A percentile compares a stretch with the other conserved stretches of the same genome.
Conservation (phyloP, 805 yeast genomes). For the Starmera amethionina region DNA sequence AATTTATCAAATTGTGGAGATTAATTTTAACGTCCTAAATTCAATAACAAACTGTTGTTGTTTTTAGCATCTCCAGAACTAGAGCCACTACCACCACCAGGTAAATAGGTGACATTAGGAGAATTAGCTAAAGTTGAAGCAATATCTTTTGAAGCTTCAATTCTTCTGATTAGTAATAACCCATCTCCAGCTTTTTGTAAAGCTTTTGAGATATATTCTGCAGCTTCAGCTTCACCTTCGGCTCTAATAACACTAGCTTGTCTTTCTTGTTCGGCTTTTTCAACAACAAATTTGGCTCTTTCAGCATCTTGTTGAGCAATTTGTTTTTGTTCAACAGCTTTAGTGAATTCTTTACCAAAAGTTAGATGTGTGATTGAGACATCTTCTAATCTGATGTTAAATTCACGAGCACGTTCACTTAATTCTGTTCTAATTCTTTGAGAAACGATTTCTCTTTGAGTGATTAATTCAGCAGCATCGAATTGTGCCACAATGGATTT, state of each 20-base stretch:
- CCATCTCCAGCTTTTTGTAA: constrained; percentile 94
- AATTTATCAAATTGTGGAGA: neutral
- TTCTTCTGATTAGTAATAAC: constrained; percentile 81
- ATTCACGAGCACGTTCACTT: constrained; percentile 73
- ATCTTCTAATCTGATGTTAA: constrained; percentile 87
- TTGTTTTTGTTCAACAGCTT: constrained; percentile 97
- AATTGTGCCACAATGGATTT: constrained; percentile 89
- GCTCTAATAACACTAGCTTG: constrained; percentile 93
- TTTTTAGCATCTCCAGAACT: constrained; percentile 20
- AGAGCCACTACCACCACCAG: constrained; percentile 36
- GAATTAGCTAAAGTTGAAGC: constrained; percentile 80
- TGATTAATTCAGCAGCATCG: constrained; percentile 93
- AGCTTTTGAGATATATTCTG: constrained; percentile 89
- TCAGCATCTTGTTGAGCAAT: constrained; percentile 99
- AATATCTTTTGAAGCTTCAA: constrained; percentile 94
- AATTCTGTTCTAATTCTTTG: constrained; percentile 83
- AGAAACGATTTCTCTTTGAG: constrained; percentile 93
- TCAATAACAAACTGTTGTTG: constrained; percentile 50
- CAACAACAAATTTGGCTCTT: constrained; percentile 87
- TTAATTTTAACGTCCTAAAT: constrained; percentile 48
- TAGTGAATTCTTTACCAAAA: constrained; percentile 92
- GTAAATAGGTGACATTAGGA: constrained; percentile 83
- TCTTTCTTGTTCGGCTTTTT: constrained; percentile 95
- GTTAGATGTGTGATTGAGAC: constrained; percentile 97
- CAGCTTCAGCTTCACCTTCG: constrained; percentile 99